Evolutionary conservation across 768 basidiomycete species (phyloP), one percentile per base, ranked within the genome.

Genomic region (Suillus subaureus): DNA sequence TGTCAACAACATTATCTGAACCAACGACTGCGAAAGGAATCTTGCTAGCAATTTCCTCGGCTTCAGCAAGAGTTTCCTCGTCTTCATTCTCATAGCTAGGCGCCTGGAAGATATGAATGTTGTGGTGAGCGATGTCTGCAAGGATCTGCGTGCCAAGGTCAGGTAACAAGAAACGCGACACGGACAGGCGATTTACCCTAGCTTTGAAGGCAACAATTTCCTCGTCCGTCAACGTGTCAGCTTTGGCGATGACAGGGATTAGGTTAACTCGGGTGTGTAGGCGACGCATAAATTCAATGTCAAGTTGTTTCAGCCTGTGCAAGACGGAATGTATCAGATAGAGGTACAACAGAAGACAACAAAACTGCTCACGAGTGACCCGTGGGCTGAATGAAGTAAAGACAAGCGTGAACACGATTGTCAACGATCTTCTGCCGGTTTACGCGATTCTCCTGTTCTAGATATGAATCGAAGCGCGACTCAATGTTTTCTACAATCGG

Each of bases 11-110:
- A 68, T 84, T 83, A 79, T 98, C 91, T 28, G 97, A 98, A 31
- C 97, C 97, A 58, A 99, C 97, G 57, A 99, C 91, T 57, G 97
- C 97, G 71, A 99, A 99, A 21, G 97, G 97, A 72, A 99, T 96
- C 80, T 98, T 98, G 89, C 92, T 90, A 52, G 91, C 91, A 73
- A 99, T 99, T 80, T 97, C 97, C 79, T 98, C 97, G 47, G 94
- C 92, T 79, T 99, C 97, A 6, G 94, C 94, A 64, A 99, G 82
- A 1, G 96, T 97, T 82, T 99, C 97, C 77, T 99, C 97, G 70
- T 99, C 97, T 78, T 99, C 97, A 70, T 96, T 95, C 65, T 99
- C 96, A 73, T 99, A 99, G 1, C 91, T 90, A 1, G 97, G 97
- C 1, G 97, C 96, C 76, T 97, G 92, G 90, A 97, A 99, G 75